Base-by-base conservation (phyloP, 2,329 filamentous ascomycete species). In the Nemania bipapillata region DNA sequence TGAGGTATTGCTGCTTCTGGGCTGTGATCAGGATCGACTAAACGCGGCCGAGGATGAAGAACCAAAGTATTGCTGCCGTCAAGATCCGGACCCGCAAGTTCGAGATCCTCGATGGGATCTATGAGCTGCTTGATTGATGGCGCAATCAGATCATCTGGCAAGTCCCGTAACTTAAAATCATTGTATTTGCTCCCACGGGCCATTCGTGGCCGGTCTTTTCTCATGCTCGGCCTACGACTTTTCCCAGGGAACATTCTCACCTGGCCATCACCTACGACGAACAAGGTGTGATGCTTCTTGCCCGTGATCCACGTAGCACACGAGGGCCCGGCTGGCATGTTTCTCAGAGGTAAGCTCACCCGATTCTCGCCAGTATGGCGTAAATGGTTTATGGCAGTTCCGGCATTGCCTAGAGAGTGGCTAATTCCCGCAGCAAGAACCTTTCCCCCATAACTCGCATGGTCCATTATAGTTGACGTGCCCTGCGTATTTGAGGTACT, bases 281-380 rank as follows among this genome's bases (percentile, higher is more conserved):
- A 90, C 22, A 95, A 83, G 4, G 85, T 85, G 65, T 90, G 88
- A 37, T 86, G 85, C 67, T 85, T 88, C 73, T 85, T 88, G 37
- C 88, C 86, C 28, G 85, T 86, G 53, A 92, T 82, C 88, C 92
- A 92, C 1, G 85, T 82, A 2, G 92, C 86, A 74, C 90, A 92
- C 3, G 86, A 84, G 7, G 86, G 83, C 1, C 85, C 85, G 15
- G 81, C 81, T 17, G 84, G 81, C 28, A 79, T 78, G n/a, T 83
- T 78, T 54, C 86, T 85, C 11, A 82, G 80, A 11, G 91, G 91
- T 32, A 93, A 82, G 53, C 91, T 87, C 49, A 94, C 86, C 70
- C 92, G 88, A 78, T 92, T 93, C 77, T 93, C 91, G 11, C 90
- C 90, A 0, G 88, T 91, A 74, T 93, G 91, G 54, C 91, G 89